Evolutionary conservation across 257 asterid genomes (phyloP), one percentile per base, ranked within the genome.

Genomic region (Rubia yunnanensis): DNA sequence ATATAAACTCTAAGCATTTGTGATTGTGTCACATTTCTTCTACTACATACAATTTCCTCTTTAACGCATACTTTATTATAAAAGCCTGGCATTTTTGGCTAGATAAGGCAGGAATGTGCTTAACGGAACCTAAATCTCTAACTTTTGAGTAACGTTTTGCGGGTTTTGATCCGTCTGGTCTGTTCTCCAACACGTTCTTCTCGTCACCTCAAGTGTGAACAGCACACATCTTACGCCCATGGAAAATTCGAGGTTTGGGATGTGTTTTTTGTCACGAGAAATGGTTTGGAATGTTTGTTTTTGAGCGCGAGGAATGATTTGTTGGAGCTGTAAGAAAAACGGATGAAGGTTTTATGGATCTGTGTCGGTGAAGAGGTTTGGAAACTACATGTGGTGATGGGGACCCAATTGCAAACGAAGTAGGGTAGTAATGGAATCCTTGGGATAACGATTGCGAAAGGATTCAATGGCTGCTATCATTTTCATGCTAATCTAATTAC

Each of bases 351-450:
- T 44, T 15, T 44, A 44, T 44, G 52, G 52, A 44, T 44, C 52
- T 44, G 52, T 18, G 46, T 27, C 17, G 54, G n/a, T 18, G 11
- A 36, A 9, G 58, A 31, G 38, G 60, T 13, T 24, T 14, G 15
- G 39, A 57, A 5, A 30, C 64, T 59, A 44, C 69, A 44, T 31
- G 65, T 65, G 66, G 68, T 28, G 22, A 14, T 17, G 7, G 67
- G 70, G 79, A 2, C 72, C 74, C 52, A 58, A 0, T 38, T 54
- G 59, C 39, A 57, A 35, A 7, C n/a, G 66, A 6, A 32, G 49
- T 48, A 68, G 56, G 72, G 62, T 61, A 27, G 58, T 24, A 22
- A 18, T 70, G 70, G 74, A 70, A 70, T 70, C 65, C 65, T 22
- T 63, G 27, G 30, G 70, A 63, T 63, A 63, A 63, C n/a, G 70